phyloP scores from a whole-genome alignment of 2,329 filamentous ascomycete species.

The Colletotrichum sojae region DNA sequence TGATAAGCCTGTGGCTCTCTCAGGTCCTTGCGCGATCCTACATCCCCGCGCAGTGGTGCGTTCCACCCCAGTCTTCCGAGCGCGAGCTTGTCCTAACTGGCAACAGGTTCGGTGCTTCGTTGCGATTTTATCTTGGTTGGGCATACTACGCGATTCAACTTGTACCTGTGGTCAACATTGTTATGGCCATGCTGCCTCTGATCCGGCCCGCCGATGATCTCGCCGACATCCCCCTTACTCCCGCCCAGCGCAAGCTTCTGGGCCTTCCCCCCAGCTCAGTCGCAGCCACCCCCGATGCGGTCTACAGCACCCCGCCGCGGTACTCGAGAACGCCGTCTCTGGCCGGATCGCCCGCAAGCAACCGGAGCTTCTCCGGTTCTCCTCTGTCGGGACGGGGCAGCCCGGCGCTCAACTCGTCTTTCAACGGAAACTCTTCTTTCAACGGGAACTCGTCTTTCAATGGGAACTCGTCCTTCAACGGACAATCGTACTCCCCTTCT shows the following conservation, averaged over 20 bases:
- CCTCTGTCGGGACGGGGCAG: slow-evolving; percentile 71
- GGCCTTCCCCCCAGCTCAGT: slow-evolving; percentile 79
- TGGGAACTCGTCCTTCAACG: slow-evolving; percentile 45
- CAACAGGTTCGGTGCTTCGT: slow-evolving; percentile 27
- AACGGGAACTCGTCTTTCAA: no score
- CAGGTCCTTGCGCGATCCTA: slow-evolving; percentile 53
- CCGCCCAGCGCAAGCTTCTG: slow-evolving; percentile 87
- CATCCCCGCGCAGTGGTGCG: slow-evolving; percentile 57
- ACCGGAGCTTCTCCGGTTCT: slow-evolving; percentile 70
- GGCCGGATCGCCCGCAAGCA: slow-evolving; percentile 73
- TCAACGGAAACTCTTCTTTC: slow-evolving; percentile 42
- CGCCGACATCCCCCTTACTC: slow-evolving; percentile 90
- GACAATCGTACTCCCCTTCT: slow-evolving; percentile 62
- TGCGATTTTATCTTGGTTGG: slow-evolving; percentile 56
- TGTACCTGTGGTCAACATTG: slow-evolving; percentile 79
- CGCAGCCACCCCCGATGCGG: slow-evolving; percentile 74
- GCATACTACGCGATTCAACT: slow-evolving; percentile 65
- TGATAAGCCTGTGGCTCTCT: slow-evolving; percentile 55
- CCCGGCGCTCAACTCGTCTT: slow-evolving; percentile 54
- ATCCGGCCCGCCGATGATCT: slow-evolving; percentile 81
- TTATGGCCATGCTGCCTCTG: slow-evolving; percentile 79
- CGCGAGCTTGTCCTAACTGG: background rate
- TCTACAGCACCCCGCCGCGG: slow-evolving; percentile 87
- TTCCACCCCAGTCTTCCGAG: slow-evolving; percentile 20
- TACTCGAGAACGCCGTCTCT: slow-evolving; percentile 83